Base-by-base conservation (phyloP, 306 rosid species). In the Sophora flavescens region DNA sequence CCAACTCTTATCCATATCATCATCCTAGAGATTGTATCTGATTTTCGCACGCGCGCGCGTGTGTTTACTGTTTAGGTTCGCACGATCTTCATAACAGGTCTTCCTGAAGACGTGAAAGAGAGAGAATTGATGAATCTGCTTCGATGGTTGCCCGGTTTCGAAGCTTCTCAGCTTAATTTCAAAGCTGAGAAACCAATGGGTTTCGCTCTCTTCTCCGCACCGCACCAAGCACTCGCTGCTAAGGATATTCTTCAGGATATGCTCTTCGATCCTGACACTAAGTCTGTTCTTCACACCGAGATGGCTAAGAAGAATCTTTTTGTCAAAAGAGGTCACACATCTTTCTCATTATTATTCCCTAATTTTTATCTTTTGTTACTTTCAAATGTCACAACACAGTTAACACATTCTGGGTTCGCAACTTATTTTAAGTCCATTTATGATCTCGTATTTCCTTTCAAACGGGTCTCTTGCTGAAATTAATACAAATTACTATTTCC, bases 141-240 rank as follows among this genome's bases (percentile, higher is more conserved):
- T 72, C 74, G 99, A 48, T 96, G 99, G 98, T 48, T 96, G 30
- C 98, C 99, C 2, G 99, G 99, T 0, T 96, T 91, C 64, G 99
- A 96, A 83, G 99, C 99, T 54, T 96, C 99, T 22, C 99, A 96
- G 53, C 85, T 93, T 0, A 96, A 96, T 79, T 85, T 87, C 73
- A 96, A 96, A 83, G 99, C 97, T 5, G 99, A 96, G 52, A 96
- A 96, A 70, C 99, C 99, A 8, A 96, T 96, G 97, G 96, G 99
- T 17, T 96, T 96, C 42, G 99, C 98, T 14, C 97, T 96, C 10
- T 96, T 96, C 75, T 70, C 86, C 45, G 22, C 89, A 1, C 84
- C 91, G 2, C 99, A 88, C 66, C 87, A 88, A 56, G 99, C 99
- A 6, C 48, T 92, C 70, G 89, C 92, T 3, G 99, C 98, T 10